Evolutionary conservation across 768 basidiomycete genomes (phyloP).

Genomic region (Tylopilus rubrobrunneus): DNA sequence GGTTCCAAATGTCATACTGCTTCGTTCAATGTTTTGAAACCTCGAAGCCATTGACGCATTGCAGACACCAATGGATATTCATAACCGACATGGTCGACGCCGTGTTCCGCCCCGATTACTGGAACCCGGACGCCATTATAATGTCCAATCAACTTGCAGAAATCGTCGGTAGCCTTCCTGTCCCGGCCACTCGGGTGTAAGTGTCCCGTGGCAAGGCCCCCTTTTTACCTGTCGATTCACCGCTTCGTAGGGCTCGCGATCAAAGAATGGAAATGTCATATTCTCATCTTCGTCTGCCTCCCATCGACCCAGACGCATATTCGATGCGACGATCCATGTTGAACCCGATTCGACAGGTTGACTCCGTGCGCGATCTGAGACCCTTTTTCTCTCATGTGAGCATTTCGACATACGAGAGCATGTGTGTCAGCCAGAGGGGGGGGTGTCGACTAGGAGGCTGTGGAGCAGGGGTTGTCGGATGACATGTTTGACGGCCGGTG

Average conservation of each 20-base stretch:
- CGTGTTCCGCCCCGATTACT: conserved; percentile 82
- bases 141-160: conserved; percentile 89
- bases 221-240: background rate
- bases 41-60: conserved; percentile 4
- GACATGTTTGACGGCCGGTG: conserved; percentile 89
- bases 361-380: conserved; percentile 80
- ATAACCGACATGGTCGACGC: conserved; percentile 96
- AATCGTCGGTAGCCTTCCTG: conserved; percentile 66
- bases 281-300: conserved; percentile 22
- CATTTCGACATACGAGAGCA: conserved; percentile 83
- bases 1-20: conserved; percentile 94
- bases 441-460: conserved; percentile 83
- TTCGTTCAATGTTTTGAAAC: background rate
- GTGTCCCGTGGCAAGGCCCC: no score
- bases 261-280: conserved; percentile 18
- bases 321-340: conserved; percentile 74
- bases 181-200: conserved; percentile 32
- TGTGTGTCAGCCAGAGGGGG: conserved; percentile 82
- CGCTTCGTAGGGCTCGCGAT: conserved; percentile 20
- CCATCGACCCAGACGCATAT: conserved; percentile 35
- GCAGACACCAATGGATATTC: conserved; percentile 96
- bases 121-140: conserved; percentile 83
- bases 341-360: conserved; percentile 63
- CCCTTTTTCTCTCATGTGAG: conserved; percentile 90
- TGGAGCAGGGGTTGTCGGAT: conserved; percentile 74